phyloP scores from a whole-genome alignment of 306 rosid species.

The Dryas drummondii region DNA sequence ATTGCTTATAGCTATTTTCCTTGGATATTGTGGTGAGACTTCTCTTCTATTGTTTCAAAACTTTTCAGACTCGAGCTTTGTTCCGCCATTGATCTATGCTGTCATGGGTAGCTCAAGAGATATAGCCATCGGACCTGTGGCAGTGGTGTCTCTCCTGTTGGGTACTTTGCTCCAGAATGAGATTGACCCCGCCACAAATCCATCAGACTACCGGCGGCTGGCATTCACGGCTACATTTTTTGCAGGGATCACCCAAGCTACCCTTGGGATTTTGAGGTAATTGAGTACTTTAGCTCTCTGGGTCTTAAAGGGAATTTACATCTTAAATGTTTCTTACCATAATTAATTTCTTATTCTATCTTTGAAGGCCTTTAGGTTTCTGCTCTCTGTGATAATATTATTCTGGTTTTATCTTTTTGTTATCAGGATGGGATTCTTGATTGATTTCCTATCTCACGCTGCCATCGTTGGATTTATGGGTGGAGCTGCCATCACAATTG shows the following conservation, averaged over 20 bases:
- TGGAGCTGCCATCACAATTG: constrained; percentile 96
- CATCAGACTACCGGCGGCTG: constrained; percentile 61
- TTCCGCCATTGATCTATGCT: constrained; percentile 92
- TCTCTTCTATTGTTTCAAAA: constrained; percentile 13
- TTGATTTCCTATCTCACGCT: constrained; percentile 95
- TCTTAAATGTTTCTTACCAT: background rate
- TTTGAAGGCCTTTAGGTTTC: background rate
- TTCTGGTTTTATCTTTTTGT: background rate
- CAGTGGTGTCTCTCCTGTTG: constrained; percentile 88
- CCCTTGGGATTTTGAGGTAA: constrained; percentile 85
- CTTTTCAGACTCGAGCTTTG: constrained; percentile 84
- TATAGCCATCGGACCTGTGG: constrained; percentile 96
- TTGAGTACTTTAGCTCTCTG: background rate
- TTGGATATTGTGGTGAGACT: constrained; percentile 28
- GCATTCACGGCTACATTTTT: constrained; percentile 98
- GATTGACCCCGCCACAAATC: constrained; percentile 46
- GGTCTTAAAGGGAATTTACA: constrained; percentile 1
- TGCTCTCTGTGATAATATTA: constrained; percentile 1
- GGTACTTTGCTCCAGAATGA: constrained; percentile 78
- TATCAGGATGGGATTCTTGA: constrained; percentile 89
- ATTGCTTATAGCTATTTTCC: background rate
- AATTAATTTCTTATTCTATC: background rate
- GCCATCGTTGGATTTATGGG: constrained; percentile 99
- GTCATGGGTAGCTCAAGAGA: constrained; percentile 97
- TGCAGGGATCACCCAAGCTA: constrained; percentile 90